Percentiles rank a stretch among this genome's conserved stretches.
Conservation (phyloP, 2,329 filamentous ascomycete species). For the Cladosporium sp. region DNA sequence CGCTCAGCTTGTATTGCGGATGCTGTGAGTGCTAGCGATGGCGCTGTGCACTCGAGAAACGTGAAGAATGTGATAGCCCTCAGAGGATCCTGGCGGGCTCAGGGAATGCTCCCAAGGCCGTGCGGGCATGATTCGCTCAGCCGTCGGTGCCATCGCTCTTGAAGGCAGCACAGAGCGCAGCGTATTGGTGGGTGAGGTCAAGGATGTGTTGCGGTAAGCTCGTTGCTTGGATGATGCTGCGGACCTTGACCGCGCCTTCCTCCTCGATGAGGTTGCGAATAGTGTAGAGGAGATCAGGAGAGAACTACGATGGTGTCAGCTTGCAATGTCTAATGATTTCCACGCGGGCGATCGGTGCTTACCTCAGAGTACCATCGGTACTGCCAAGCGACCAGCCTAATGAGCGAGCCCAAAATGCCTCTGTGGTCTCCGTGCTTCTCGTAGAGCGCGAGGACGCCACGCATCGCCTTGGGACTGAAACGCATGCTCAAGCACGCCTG, state of each 20-base stretch:
- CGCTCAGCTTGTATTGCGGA: background rate
- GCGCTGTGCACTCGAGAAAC: too few relatives aligned
- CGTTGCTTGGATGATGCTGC: conserved; percentile 95
- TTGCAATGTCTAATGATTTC: background rate
- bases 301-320: conserved; percentile 58
- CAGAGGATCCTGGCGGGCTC: too few relatives aligned
- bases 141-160: conserved; percentile 83
- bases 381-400: conserved; percentile 93
- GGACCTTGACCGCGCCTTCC: conserved; percentile 93
- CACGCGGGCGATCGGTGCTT: conserved; percentile 21
- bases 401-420: conserved; percentile 76
- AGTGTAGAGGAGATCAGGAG: conserved; percentile 79
- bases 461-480: conserved; percentile 90
- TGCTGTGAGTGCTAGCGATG: too few relatives aligned
- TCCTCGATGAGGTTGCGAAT: conserved; percentile 94
- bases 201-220: conserved; percentile 89
- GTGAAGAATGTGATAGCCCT: background rate
- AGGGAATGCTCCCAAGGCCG: background rate
- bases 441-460: conserved; percentile 75
- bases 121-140: background rate
- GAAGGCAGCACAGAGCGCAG: conserved; percentile 89
- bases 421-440: conserved; percentile 74
- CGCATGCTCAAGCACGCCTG: conserved; percentile 79
- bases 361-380: conserved; percentile 98
- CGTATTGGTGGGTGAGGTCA: conserved; percentile 94